phyloP scores from a whole-genome alignment of 140 eudicot genomes.

The Senecio squalidus region DNA sequence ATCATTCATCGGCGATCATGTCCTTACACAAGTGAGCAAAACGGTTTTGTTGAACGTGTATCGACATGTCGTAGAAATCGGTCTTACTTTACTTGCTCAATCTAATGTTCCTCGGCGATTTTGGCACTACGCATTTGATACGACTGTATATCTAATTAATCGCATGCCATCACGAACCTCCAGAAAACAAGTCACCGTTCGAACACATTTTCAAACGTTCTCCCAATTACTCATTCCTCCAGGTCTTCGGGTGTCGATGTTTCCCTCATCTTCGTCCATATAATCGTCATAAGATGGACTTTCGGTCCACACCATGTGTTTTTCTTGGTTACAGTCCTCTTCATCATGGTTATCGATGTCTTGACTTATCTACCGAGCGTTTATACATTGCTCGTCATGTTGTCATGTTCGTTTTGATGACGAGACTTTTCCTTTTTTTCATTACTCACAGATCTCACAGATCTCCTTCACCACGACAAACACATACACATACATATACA shows the following conservation, averaged over 20 bases:
- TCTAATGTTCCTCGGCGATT: neutral
- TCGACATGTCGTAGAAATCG: neutral
- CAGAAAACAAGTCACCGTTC: neutral
- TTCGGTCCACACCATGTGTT: neutral
- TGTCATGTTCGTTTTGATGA: no score
- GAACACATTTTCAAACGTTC: neutral
- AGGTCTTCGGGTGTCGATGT: neutral
- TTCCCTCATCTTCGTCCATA: neutral
- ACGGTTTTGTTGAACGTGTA: neutral
- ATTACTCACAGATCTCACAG: no score
- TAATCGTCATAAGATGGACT: neutral
- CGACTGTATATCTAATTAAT: neutral
- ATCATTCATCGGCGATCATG: neutral
- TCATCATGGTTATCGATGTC: neutral
- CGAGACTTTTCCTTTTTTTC: no score
- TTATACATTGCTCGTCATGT: neutral
- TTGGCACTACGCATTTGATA: neutral
- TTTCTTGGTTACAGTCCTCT: neutral
- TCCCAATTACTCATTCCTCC: neutral
- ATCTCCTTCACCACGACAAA: no score
- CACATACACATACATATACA: no score
- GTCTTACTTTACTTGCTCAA: neutral
- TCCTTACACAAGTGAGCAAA: neutral
- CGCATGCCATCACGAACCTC: neutral
- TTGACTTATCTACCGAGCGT: neutral